Evolutionary conservation across 352 stramenopile species (phyloP).

Genomic region (Pythium volutum): DNA sequence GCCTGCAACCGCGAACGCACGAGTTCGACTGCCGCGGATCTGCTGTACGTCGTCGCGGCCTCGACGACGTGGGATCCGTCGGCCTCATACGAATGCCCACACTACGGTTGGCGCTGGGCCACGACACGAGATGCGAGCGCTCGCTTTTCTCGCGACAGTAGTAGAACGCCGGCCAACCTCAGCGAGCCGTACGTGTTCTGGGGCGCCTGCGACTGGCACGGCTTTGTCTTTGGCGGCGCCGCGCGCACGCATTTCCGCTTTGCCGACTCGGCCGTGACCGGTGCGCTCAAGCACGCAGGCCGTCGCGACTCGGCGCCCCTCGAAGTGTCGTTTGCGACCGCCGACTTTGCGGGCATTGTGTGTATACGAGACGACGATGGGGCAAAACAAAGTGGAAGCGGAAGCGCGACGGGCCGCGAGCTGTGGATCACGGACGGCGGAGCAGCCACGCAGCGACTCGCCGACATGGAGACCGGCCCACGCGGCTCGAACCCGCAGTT

Average conservation of each 20-base stretch:
- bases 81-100: conserved; percentile 63
- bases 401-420: conserved; percentile 32
- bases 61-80: conserved; percentile 41
- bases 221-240: conserved; percentile 47
- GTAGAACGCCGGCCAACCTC: conserved; percentile 8
- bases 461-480: conserved; percentile 37
- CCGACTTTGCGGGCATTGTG: conserved; percentile 76
- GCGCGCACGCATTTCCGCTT: conserved; percentile 68
- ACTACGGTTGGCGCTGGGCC: conserved; percentile 61
- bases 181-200: conserved; percentile 63
- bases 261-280: conserved; percentile 57
- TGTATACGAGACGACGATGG: conserved; percentile 37
- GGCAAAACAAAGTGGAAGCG: neutral
- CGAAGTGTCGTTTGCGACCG: conserved; percentile 31
- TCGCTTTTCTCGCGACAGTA: conserved; percentile 17
- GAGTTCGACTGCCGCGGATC: conserved; percentile 32
- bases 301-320: conserved; percentile 34
- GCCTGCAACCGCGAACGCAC: conserved; percentile 45
- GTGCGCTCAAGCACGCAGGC: conserved; percentile 63
- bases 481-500: conserved; percentile 38
- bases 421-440: conserved; percentile 61
- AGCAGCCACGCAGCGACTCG: conserved; percentile 37
- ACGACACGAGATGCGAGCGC: conserved; percentile 38
- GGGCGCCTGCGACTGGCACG: conserved; percentile 67
- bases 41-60: conserved; percentile 61